These are phyloP conservation scores for Penicillium malachiteum DNA, from an alignment of 495 filamentous ascomycete species.

Conservation along the genomic window DNA sequence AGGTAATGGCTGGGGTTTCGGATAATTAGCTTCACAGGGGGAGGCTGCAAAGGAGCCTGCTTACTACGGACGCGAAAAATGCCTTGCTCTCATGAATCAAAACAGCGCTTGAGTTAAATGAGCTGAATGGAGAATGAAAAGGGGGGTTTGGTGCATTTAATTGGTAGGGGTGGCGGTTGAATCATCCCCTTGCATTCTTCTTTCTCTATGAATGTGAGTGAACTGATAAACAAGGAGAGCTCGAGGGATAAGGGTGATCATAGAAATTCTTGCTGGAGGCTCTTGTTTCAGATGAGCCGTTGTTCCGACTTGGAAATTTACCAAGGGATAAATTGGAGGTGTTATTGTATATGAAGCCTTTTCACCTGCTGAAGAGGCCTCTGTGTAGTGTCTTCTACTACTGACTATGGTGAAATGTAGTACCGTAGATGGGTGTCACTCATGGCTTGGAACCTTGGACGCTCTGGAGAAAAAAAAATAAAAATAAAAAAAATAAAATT, in stretches of 20 bases:
- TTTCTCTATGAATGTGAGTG: constrained; percentile 19
- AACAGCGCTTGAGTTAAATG: constrained; percentile 1
- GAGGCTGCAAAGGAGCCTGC: constrained; percentile 10
- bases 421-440: too few relatives aligned
- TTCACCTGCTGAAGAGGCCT: too few relatives aligned
- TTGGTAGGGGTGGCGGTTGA: constrained; percentile 17
- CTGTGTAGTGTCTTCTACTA: too few relatives aligned
- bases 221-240: constrained; percentile 17
- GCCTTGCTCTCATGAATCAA: constrained; percentile 18
- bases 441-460: too few relatives aligned
- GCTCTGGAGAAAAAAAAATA: too few relatives aligned
- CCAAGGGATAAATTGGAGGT: not conserved
- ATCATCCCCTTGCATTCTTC: constrained; percentile 28
- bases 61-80: constrained; percentile 1
- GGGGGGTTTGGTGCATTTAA: not conserved
- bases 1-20: constrained; percentile 1
- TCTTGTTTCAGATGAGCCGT: not conserved
- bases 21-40: not conserved
- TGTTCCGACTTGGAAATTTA: not conserved
- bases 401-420: too few relatives aligned
- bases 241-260: not conserved
- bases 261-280: not conserved
- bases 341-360: not conserved
- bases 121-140: constrained; percentile 9
- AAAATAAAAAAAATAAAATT: too few relatives aligned